phyloP scores from a whole-genome alignment of 2,329 filamentous ascomycete genomes.

The Colletotrichum euphorbiae region DNA sequence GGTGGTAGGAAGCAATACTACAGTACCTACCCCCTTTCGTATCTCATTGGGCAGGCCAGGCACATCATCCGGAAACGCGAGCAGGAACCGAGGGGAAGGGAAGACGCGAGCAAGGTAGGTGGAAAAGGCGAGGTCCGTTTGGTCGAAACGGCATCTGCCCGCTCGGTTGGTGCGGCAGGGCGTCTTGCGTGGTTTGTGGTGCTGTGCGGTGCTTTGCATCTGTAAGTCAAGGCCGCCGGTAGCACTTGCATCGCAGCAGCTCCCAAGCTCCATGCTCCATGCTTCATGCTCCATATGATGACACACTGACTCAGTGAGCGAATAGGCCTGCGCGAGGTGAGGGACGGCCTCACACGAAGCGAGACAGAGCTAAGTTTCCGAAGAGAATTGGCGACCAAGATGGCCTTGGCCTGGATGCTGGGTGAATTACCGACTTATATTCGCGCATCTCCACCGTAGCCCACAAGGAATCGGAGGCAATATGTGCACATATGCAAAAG shows the following conservation, averaged over 20 bases:
- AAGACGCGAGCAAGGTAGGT: neutral
- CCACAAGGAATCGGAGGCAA: neutral
- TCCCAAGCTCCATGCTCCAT: too few species aligned
- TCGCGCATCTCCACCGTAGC: constrained; percentile 50
- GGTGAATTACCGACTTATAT: constrained; percentile 45
- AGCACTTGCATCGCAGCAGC: constrained; percentile 21
- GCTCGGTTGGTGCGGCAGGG: constrained; percentile 4
- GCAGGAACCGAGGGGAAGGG: constrained; percentile 3
- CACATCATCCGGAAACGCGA: neutral
- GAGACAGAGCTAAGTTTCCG: neutral
- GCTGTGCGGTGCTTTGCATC: constrained; percentile 9
- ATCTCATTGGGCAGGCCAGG: too few species aligned
- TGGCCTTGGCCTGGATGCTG: too few species aligned
- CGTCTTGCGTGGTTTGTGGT: constrained; percentile 1
- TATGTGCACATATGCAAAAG: neutral
- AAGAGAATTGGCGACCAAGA: constrained; percentile 1
- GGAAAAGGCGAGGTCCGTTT: neutral
- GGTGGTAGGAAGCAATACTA: too few species aligned
- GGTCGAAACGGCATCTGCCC: constrained; percentile 20
- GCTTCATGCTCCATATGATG: neutral
- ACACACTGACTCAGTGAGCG: neutral
- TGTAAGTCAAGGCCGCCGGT: constrained; percentile 2
- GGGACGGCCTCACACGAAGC: constrained; percentile 5
- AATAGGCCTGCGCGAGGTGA: neutral
- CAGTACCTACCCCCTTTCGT: too few species aligned